These are phyloP conservation scores for Zoysia matrella DNA, from an alignment of 202 grass and related monocot species.

Conservation along the genomic window DNA sequence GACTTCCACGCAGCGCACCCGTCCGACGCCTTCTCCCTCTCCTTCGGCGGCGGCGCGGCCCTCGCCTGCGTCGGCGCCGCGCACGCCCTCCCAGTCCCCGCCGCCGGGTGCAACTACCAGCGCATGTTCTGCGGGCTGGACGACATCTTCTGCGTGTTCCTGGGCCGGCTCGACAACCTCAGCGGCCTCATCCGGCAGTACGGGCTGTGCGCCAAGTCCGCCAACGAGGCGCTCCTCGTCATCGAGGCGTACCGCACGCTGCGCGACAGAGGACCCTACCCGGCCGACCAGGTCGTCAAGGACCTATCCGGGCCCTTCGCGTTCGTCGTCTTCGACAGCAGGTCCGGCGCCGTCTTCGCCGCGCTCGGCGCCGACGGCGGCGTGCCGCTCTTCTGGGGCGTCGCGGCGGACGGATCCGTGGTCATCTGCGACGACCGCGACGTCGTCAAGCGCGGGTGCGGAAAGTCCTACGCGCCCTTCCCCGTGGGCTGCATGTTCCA, in stretches of 20 bases:
- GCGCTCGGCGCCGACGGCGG: slow-evolving; percentile 69
- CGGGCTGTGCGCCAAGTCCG: slow-evolving; percentile 62
- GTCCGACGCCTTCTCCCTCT: slow-evolving; percentile 55
- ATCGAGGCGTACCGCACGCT: slow-evolving; percentile 95
- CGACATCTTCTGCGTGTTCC: slow-evolving; percentile 86
- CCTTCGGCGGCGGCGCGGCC: slow-evolving; percentile 77
- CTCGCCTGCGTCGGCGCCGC: slow-evolving; percentile 68
- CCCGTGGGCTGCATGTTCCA: slow-evolving; percentile 95
- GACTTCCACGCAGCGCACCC: slow-evolving; percentile 74
- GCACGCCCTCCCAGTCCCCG: background rate
- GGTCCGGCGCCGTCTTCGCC: slow-evolving; percentile 64
- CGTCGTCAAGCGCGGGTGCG: slow-evolving; percentile 68
- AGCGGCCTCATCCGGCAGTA: slow-evolving; percentile 83
- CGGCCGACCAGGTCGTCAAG: slow-evolving; percentile 96
- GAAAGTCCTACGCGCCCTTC: slow-evolving; percentile 85
- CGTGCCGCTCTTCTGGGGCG: slow-evolving; percentile 79
- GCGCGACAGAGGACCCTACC: slow-evolving; percentile 91
- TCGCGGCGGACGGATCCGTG: slow-evolving; percentile 76
- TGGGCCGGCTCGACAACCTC: slow-evolving; percentile 73
- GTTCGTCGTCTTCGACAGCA: slow-evolving; percentile 91
- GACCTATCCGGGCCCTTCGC: slow-evolving; percentile 81
- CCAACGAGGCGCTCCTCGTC: slow-evolving; percentile 81
- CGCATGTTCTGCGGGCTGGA: slow-evolving; percentile 88
- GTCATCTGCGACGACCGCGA: slow-evolving; percentile 87
- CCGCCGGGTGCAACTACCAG: slow-evolving; percentile 26